These are phyloP conservation scores for Chaetoscypha palmicola DNA, from an alignment of 2,329 filamentous ascomycete genomes.

Conservation along the genomic window DNA sequence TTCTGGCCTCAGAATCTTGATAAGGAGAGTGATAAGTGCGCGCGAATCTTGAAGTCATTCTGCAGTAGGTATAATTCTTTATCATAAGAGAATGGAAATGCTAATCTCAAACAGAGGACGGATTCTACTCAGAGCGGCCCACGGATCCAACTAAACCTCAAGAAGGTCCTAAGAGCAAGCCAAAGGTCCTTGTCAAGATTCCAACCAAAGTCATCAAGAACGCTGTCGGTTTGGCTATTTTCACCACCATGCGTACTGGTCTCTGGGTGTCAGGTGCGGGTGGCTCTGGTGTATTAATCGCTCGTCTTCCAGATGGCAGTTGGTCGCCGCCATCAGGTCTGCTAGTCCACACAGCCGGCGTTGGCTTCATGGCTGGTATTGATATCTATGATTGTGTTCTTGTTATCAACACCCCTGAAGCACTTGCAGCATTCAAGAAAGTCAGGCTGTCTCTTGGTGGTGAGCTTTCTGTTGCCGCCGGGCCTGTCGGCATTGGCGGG, in stretches of 20 bases:
- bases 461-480: constrained; percentile 68
- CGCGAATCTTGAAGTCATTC: constrained; percentile 81
- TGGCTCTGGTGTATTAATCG: constrained; percentile 79
- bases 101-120: constrained; percentile 59
- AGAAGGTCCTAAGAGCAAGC: constrained; percentile 41
- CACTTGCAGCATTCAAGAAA: constrained; percentile 75
- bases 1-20: constrained; percentile 82
- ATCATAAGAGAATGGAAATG: no score
- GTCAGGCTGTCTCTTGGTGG: constrained; percentile 73
- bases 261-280: constrained; percentile 86
- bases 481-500: constrained; percentile 72
- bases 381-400: constrained; percentile 95
- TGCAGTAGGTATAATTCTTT: constrained; percentile 54
- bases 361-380: constrained; percentile 84
- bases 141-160: constrained; percentile 15
- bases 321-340: constrained; percentile 92
- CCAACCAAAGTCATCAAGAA: constrained; percentile 77
- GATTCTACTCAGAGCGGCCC: constrained; percentile 52
- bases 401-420: constrained; percentile 80
- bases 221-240: constrained; percentile 82
- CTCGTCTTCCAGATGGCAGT: constrained; percentile 62
- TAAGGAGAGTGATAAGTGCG: constrained; percentile 84
- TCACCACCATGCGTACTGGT: constrained; percentile 89
- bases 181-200: constrained; percentile 70
- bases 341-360: constrained; percentile 77